Evolutionary conservation across 768 basidiomycete species (phyloP).

Genomic region (Calvatia gigantea): DNA sequence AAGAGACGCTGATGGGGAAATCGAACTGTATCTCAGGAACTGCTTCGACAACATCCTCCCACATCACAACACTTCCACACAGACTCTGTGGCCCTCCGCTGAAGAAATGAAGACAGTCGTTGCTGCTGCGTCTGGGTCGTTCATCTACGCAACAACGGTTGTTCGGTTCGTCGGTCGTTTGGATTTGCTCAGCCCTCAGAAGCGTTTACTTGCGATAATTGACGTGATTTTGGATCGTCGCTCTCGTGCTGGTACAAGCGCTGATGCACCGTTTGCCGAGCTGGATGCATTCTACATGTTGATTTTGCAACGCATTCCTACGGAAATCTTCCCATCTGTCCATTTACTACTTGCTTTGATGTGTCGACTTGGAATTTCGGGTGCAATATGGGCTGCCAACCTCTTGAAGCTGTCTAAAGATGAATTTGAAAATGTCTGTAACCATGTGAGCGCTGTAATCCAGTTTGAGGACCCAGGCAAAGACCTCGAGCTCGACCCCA

Average conservation of each 20-base stretch:
- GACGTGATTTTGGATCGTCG: not conserved
- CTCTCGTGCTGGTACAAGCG: not conserved
- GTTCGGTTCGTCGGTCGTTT: slow-evolving; percentile 21
- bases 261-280: slow-evolving; percentile 2
- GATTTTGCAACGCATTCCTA: slow-evolving; percentile 7
- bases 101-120: slow-evolving; percentile 13
- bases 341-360: slow-evolving; percentile 19
- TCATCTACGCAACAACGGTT: slow-evolving; percentile 25
- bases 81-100: slow-evolving; percentile 12
- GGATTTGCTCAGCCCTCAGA: not conserved
- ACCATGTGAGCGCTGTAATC: not conserved
- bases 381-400: not conserved
- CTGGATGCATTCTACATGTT: slow-evolving; percentile 16
- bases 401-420: not conserved
- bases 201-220: not conserved
- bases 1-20: not conserved
- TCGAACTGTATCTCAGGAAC: slow-evolving; percentile 4
- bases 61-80: not conserved
- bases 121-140: slow-evolving; percentile 18
- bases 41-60: slow-evolving; percentile 3
- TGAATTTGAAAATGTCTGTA: not conserved
- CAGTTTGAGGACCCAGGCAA: not conserved
- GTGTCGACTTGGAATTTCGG: not conserved
- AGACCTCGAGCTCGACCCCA: not conserved
- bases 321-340: slow-evolving; percentile 30